phyloP scores from a whole-genome alignment of 345 rosid genomes.

The Eucalyptus rudis region DNA sequence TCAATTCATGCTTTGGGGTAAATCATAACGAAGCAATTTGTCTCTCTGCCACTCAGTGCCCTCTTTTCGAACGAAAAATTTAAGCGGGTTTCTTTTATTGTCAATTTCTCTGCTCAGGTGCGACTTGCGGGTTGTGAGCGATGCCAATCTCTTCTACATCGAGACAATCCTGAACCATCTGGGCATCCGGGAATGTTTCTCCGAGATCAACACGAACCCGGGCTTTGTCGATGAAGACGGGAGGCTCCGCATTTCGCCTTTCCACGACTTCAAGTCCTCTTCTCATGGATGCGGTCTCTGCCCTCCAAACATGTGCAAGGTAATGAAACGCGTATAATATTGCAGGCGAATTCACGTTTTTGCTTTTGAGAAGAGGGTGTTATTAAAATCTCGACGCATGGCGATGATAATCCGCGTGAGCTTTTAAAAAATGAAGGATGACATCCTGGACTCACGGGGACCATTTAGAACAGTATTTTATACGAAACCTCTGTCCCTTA shows the following conservation, averaged over 20 bases:
- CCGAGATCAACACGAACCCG: conserved; percentile 71
- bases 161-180: conserved; percentile 62
- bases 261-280: conserved; percentile 43
- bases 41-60: neutral
- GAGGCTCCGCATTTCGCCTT: conserved; percentile 49
- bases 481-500: neutral
- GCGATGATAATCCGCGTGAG: neutral
- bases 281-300: conserved; percentile 64
- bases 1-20: conserved; percentile 76
- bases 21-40: neutral
- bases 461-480: neutral
- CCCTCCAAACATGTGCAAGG: conserved; percentile 98
- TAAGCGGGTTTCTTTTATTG: neutral
- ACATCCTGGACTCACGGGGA: neutral
- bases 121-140: conserved; percentile 73
- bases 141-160: conserved; percentile 69
- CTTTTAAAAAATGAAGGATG: neutral
- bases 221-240: conserved; percentile 44
- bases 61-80: neutral
- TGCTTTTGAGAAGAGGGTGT: neutral
- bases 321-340: neutral
- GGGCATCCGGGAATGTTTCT: conserved; percentile 50
- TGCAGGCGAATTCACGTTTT: neutral
- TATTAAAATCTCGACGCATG: neutral
- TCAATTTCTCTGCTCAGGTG: conserved; percentile 28